Base-by-base conservation (phyloP, 306 rosid genomes). In the Quercus wislizeni region DNA sequence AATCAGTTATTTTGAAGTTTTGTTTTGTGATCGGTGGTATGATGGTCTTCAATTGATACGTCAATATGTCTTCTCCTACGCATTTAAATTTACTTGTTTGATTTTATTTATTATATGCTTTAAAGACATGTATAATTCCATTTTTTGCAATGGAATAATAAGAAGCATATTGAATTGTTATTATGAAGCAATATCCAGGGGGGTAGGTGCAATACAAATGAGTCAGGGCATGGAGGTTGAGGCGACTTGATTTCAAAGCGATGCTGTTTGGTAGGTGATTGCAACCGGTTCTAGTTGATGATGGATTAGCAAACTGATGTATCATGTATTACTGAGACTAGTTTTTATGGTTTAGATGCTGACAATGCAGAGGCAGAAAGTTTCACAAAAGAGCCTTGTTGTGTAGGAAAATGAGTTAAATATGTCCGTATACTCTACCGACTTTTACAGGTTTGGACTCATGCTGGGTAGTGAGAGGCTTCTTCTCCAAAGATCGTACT, bases 201-300 rank as follows among this genome's bases (percentile, higher is more conserved):
- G 81, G 68, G 82, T 74, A 75, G 68, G 74, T 59, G 70, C 79
- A 9, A 85, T 69, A 77, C 80, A 55, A 33, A 5, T 2, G 59
- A 75, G 89, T 63, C 69, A 74, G 73, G 82, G 59, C 43, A 55
- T 68, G 77, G 55, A 20, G 81, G 79, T 31, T 57, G 63, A 74
- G 81, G 88, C 81, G 33, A 65, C 94, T 89, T 90, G 83, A 71
- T 75, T 82, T 55, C 84, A 78, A 88, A 86, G 96, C 80, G 64
- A 84, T 74, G 68, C 1, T 59, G 84, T 89, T 88, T 85, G 96
- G 96, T 89, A 83, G 76, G 87, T 71, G 89, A 87, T 83, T 63
- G 81, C 8, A 59, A 71, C 71, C 59, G 46, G 19, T 19, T 85
- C 71, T 67, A 31, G 19, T 19, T 85, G n/a, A 51, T 79, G 88